Percentiles rank a stretch among this genome's conserved stretches.
These are phyloP conservation scores for Ophiorrhiza pumila DNA, from an alignment of 257 asterid species.

Conservation along the genomic window DNA sequence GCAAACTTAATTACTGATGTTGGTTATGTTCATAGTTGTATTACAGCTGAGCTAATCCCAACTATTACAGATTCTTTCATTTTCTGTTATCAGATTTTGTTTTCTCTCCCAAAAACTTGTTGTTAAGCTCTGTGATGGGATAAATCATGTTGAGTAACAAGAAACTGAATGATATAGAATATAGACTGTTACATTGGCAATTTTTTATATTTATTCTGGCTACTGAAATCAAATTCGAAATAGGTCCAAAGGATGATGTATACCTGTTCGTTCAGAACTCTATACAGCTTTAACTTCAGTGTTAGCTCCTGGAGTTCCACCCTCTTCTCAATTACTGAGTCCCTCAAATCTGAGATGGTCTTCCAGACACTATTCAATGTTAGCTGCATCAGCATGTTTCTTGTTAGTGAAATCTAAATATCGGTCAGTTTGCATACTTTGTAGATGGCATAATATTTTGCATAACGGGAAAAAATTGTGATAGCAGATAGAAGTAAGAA, in stretches of 20 bases:
- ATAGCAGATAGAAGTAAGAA: neutral
- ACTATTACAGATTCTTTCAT: neutral
- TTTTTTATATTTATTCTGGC: neutral
- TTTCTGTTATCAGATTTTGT: neutral
- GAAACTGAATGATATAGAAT: no score
- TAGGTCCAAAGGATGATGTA: neutral
- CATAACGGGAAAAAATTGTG: neutral
- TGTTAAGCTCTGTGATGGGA: neutral
- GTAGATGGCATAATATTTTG: neutral
- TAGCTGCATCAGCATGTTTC: constrained; percentile 52
- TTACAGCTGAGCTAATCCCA: neutral
- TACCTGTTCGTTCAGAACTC: constrained; percentile 73
- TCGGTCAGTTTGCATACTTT: neutral
- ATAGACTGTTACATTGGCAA: neutral
- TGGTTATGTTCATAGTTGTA: neutral
- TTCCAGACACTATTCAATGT: constrained; percentile 57
- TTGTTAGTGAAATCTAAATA: neutral
- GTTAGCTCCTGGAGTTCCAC: constrained; percentile 58
- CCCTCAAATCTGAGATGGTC: constrained; percentile 45
- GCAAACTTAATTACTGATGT: neutral
- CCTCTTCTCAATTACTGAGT: constrained; percentile 52
- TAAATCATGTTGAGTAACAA: neutral
- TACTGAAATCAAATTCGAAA: neutral
- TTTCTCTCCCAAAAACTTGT: neutral
- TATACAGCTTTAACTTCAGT: constrained; percentile 55